Evolutionary conservation across 345 rosid genomes (phyloP).

Genomic region (Rhizophora apiculata): DNA sequence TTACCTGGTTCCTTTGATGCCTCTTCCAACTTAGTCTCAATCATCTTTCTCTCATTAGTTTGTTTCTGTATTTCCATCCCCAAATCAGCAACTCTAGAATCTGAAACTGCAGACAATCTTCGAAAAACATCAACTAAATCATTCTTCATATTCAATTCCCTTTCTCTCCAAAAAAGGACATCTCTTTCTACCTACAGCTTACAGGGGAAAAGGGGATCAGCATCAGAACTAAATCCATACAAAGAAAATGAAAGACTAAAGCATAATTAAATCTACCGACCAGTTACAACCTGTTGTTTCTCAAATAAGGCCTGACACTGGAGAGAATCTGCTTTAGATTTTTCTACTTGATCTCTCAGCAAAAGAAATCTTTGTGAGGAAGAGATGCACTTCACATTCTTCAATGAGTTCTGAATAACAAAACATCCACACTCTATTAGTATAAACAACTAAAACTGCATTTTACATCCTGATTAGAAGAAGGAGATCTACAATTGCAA

Average conservation of each 20-base stretch:
- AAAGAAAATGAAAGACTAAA: slow-evolving; percentile 22
- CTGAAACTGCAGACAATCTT: slow-evolving; percentile 62
- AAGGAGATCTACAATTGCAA: too few species aligned
- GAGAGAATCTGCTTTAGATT: slow-evolving; percentile 61
- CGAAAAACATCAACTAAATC: slow-evolving; percentile 72
- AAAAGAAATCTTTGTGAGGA: slow-evolving; percentile 60
- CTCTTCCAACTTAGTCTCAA: slow-evolving; percentile 63
- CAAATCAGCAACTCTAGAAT: slow-evolving; percentile 60
- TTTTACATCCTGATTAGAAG: slow-evolving; percentile 12
- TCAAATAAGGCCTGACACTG: slow-evolving; percentile 66
- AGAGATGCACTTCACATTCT: slow-evolving; percentile 59
- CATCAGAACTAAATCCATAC: slow-evolving; percentile 25
- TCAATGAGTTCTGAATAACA: slow-evolving; percentile 61
- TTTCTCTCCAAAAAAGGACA: slow-evolving; percentile 75
- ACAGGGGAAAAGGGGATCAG: slow-evolving; percentile 22
- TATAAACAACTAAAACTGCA: slow-evolving; percentile 17
- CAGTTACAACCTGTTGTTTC: slow-evolving; percentile 95
- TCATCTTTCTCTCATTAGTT: slow-evolving; percentile 50
- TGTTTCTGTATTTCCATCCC: slow-evolving; percentile 58
- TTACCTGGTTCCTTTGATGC: slow-evolving; percentile 44
- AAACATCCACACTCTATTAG: slow-evolving; percentile 23
- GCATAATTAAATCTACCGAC: slow-evolving; percentile 50
- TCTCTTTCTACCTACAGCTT: slow-evolving; percentile 80
- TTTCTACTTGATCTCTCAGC: slow-evolving; percentile 67
- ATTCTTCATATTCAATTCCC: slow-evolving; percentile 63